Percentiles rank a stretch among this genome's conserved stretches.
These are phyloP conservation scores for Thelonectria rubi DNA, from an alignment of 2,329 filamentous ascomycete genomes.

Conservation along the genomic window DNA sequence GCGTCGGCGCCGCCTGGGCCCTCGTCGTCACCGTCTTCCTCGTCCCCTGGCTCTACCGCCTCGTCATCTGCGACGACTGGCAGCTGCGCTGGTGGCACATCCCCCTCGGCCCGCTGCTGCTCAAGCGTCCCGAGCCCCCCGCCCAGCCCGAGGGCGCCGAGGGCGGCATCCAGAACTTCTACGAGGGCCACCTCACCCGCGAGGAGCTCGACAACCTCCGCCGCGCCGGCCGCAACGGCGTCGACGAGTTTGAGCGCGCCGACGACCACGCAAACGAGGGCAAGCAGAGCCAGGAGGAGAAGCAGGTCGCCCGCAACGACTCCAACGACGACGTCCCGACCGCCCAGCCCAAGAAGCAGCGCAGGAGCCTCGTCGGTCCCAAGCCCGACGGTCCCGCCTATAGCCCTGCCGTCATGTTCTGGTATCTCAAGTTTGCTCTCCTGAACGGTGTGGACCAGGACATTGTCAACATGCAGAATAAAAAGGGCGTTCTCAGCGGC, in stretches of 20 bases:
- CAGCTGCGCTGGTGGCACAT: conserved; percentile 66
- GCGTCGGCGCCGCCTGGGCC: conserved; percentile 60
- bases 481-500: conserved; percentile 60
- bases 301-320: conserved; percentile 29
- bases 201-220: conserved; percentile 58
- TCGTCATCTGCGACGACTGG: conserved; percentile 69
- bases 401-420: conserved; percentile 32
- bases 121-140: conserved; percentile 53
- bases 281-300: conserved; percentile 20
- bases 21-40: conserved; percentile 62
- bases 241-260: conserved; percentile 37
- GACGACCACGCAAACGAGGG: conserved; percentile 22
- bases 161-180: conserved; percentile 61
- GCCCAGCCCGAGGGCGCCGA: conserved; percentile 75
- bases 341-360: conserved; percentile 29
- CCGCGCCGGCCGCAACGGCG: conserved; percentile 43
- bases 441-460: conserved; percentile 43
- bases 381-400: conserved; percentile 32
- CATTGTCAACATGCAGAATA: conserved; percentile 40
- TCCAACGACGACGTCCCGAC: conserved; percentile 11
- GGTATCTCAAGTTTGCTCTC: conserved; percentile 38
- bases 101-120: conserved; percentile 61
- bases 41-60: conserved; percentile 66
- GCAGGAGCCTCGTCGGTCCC: conserved; percentile 32
- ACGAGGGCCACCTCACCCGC: conserved; percentile 62